Evolutionary conservation across 2,329 filamentous ascomycete genomes (phyloP).

Genomic region (Taxawa tesnikishii): DNA sequence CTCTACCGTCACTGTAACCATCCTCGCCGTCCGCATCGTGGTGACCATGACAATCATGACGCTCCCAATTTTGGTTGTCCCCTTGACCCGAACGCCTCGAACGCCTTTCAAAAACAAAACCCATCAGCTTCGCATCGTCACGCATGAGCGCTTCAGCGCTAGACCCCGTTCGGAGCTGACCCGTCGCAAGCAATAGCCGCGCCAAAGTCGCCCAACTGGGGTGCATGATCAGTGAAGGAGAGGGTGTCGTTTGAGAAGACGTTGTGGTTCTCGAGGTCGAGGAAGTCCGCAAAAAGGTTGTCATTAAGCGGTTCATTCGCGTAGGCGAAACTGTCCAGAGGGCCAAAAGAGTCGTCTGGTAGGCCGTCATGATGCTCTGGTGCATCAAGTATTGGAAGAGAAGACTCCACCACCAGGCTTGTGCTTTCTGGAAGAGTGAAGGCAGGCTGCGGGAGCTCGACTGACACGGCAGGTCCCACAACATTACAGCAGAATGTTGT

Average conservation of each 20-base stretch:
- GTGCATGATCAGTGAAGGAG: conserved; percentile 6
- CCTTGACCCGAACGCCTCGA: conserved; percentile 5
- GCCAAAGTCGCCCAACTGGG: conserved; percentile 10
- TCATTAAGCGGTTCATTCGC: conserved; percentile 14
- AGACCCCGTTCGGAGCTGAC: conserved; percentile 7
- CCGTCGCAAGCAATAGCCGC: conserved; percentile 10
- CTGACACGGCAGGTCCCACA: conserved; percentile 99
- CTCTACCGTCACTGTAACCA: too few species aligned
- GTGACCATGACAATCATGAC: neutral
- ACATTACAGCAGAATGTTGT: conserved; percentile 99
- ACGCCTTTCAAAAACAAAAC: conserved; percentile 6
- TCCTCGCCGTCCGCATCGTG: neutral
- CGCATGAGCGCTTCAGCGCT: conserved; percentile 11
- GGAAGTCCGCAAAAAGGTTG: conserved; percentile 6
- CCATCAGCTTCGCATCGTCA: conserved; percentile 4
- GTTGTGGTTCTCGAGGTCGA: conserved; percentile 5
- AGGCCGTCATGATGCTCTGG: conserved; percentile 18
- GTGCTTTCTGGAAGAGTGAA: conserved; percentile 4
- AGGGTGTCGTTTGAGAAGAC: conserved; percentile 2
- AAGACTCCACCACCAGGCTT: conserved; percentile 9
- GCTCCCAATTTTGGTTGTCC: neutral
- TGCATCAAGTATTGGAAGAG: conserved; percentile 18
- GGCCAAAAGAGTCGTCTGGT: conserved; percentile 18
- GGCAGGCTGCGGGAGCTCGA: conserved; percentile 36
- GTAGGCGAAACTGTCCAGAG: conserved; percentile 23